These are phyloP conservation scores for Rhizodiscina lignyota DNA, from an alignment of 495 filamentous ascomycete species.

Conservation along the genomic window DNA sequence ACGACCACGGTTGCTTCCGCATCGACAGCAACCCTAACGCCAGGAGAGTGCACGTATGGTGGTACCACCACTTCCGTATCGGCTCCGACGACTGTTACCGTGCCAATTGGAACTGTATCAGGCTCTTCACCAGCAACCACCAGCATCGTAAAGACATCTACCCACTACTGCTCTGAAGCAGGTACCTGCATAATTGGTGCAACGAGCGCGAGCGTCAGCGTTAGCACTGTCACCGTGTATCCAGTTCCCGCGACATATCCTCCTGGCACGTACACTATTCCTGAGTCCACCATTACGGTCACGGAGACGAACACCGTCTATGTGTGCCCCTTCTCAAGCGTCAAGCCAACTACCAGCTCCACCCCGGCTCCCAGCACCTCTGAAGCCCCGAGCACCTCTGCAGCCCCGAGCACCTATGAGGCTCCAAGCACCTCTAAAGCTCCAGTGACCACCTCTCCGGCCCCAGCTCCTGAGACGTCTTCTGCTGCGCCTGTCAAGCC, in stretches of 20 bases:
- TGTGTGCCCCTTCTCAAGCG: constrained; percentile 48
- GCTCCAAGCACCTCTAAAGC: too few species aligned
- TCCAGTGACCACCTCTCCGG: not conserved
- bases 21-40: constrained; percentile 41
- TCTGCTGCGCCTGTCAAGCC: constrained; percentile 3
- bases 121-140: constrained; percentile 43
- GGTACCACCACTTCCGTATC: constrained; percentile 62
- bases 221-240: constrained; percentile 42
- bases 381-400: not conserved
- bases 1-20: constrained; percentile 51
- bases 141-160: constrained; percentile 54
- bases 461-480: not conserved
- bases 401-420: not conserved
- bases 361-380: constrained; percentile 1
- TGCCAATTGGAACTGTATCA: constrained; percentile 53
- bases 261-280: constrained; percentile 60
- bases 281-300: constrained; percentile 48
- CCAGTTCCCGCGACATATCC: constrained; percentile 47
- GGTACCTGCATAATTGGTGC: constrained; percentile 76
- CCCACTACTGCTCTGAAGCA: constrained; percentile 60
- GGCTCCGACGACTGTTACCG: constrained; percentile 52
- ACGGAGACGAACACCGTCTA: constrained; percentile 51
- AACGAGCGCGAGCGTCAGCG: constrained; percentile 33
- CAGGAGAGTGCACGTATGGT: constrained; percentile 55
- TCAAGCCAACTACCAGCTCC: not conserved